Conservation (phyloP, 2,329 filamentous ascomycete genomes). For the Claviceps africana region DNA sequence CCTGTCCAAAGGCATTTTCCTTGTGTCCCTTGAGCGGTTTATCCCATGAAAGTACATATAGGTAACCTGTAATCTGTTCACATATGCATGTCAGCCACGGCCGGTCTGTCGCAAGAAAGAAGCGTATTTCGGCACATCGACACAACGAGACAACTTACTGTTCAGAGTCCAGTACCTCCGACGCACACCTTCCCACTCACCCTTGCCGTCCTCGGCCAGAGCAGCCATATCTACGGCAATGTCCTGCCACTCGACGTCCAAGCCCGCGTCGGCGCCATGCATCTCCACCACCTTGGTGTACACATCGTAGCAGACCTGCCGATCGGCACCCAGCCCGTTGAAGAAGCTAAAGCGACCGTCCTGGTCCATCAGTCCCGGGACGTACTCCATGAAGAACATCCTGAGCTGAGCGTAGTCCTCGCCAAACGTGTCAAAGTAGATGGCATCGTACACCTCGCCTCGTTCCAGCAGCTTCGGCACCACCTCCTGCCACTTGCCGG, state of each 20-base stretch:
- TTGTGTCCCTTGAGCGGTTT: slow-evolving; percentile 10
- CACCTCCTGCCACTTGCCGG: slow-evolving; percentile 65
- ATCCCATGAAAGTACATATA: slow-evolving; percentile 59
- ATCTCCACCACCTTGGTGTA: slow-evolving; percentile 87
- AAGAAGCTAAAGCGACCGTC: slow-evolving; percentile 73
- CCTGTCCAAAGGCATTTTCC: not conserved
- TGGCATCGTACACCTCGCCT: slow-evolving; percentile 64
- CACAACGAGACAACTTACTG: slow-evolving; percentile 14
- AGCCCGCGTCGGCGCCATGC: slow-evolving; percentile 75
- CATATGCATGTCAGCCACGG: not conserved
- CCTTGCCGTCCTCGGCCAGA: slow-evolving; percentile 51
- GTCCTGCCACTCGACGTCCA: slow-evolving; percentile 78
- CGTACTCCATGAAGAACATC: slow-evolving; percentile 75
- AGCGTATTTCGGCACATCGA: not conserved
- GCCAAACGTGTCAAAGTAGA: slow-evolving; percentile 97
- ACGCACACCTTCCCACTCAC: slow-evolving; percentile 78
- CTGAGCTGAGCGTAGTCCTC: slow-evolving; percentile 81
- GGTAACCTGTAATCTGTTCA: slow-evolving; percentile 54
- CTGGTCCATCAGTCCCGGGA: slow-evolving; percentile 63
- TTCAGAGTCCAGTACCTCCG: slow-evolving; percentile 83
- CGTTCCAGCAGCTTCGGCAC: slow-evolving; percentile 52
- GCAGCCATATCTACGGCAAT: slow-evolving; percentile 54
- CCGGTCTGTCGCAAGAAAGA: not conserved
- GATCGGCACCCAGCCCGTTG: slow-evolving; percentile 82
- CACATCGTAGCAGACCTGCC: slow-evolving; percentile 89